Percentiles rank a stretch among this genome's conserved stretches.
These are phyloP conservation scores for Ganoderma lingzhi DNA, from an alignment of 1,284 basidiomycete genomes.

Conservation along the genomic window DNA sequence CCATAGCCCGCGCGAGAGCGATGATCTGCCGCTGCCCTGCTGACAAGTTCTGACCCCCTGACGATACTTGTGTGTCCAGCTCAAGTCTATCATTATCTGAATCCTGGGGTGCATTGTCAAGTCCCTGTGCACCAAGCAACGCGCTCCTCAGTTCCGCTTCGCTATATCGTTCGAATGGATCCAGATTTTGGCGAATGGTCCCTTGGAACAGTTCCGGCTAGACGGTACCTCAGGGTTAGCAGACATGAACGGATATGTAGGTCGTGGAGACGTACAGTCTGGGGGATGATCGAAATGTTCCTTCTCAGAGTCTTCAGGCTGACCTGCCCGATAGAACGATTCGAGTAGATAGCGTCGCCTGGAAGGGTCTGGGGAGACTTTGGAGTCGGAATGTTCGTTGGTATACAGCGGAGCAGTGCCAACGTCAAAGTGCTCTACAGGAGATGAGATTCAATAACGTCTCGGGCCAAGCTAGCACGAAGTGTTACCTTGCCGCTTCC, in stretches of 20 bases:
- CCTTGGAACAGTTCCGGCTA: constrained; percentile 73
- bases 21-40: constrained; percentile 77
- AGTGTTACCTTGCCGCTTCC: constrained; percentile 73
- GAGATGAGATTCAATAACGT: constrained; percentile 19
- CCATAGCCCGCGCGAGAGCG: constrained; percentile 65
- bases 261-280: constrained; percentile 45
- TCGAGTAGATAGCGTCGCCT: constrained; percentile 48
- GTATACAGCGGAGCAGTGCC: constrained; percentile 53
- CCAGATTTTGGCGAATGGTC: constrained; percentile 63
- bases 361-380: constrained; percentile 36
- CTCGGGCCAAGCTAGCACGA: background rate
- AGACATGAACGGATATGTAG: constrained; percentile 45
- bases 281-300: constrained; percentile 57
- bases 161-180: constrained; percentile 79
- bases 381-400: constrained; percentile 37
- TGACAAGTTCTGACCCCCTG: constrained; percentile 70
- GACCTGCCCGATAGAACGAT: constrained; percentile 45
- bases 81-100: constrained; percentile 43
- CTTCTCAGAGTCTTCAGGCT: constrained; percentile 66
- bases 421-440: constrained; percentile 56
- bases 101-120: constrained; percentile 47
- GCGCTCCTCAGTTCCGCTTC: constrained; percentile 68
- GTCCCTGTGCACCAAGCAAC: constrained; percentile 57
- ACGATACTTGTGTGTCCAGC: constrained; percentile 59
- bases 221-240: constrained; percentile 18